Conservation (phyloP, 2,329 filamentous ascomycete genomes). For the Pezicula rhizophila region DNA sequence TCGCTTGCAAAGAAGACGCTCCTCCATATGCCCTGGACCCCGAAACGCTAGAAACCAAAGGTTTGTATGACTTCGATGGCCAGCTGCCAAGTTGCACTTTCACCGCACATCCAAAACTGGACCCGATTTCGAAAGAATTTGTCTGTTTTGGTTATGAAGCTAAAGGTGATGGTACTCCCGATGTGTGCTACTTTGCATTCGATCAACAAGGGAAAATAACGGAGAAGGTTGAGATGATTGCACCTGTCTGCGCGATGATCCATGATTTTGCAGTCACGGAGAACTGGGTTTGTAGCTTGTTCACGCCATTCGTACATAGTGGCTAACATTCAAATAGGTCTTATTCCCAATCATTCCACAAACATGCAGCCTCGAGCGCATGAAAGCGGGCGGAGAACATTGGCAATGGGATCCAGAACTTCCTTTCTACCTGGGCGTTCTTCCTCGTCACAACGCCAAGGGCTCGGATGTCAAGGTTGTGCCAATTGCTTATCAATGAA, state of each 20-base stretch:
- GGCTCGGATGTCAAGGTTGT: conserved; percentile 34
- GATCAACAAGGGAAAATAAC: conserved; percentile 35
- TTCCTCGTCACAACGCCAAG: conserved; percentile 44
- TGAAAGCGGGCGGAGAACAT: conserved; percentile 38
- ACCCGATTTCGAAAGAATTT: conserved; percentile 44
- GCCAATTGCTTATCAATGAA: too few species aligned
- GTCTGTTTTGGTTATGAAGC: conserved; percentile 44
- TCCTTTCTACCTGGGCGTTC: conserved; percentile 35
- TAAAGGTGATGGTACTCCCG: conserved; percentile 33
- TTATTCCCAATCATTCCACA: too few species aligned
- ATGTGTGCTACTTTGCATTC: conserved; percentile 41
- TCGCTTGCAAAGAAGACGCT: conserved; percentile 46
- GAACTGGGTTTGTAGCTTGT: conserved; percentile 38
- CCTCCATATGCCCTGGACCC: conserved; percentile 42
- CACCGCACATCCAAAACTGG: conserved; percentile 45
- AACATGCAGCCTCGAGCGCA: conserved; percentile 20
- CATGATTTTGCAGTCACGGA: conserved; percentile 40
- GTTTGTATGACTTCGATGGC: conserved; percentile 39
- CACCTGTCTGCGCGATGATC: conserved; percentile 44
- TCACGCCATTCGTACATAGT: conserved; percentile 39
- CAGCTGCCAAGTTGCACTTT: conserved; percentile 41
- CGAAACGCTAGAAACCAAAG: conserved; percentile 38
- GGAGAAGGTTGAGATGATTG: conserved; percentile 40
- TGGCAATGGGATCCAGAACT: conserved; percentile 46
- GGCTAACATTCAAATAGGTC: not conserved